Evolutionary conservation across 1,284 basidiomycete genomes (phyloP).

Genomic region (Pseudozyma pruni): DNA sequence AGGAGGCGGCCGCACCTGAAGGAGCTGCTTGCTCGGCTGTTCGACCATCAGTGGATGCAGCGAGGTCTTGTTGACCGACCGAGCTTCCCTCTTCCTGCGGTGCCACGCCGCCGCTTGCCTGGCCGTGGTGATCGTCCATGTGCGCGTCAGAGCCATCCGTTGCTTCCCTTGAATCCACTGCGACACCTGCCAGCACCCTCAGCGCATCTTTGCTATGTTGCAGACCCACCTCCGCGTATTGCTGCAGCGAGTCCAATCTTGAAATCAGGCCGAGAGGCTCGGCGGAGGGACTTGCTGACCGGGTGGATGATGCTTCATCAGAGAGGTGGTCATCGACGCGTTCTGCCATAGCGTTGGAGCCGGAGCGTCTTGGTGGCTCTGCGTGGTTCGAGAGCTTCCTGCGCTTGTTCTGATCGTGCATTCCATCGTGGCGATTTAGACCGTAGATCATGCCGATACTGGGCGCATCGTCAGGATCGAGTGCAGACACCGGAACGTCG

Average conservation of each 20-base stretch:
- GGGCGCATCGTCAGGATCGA: slow-evolving; percentile 39
- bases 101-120: neutral
- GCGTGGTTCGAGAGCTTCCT: slow-evolving; percentile 18
- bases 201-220: slow-evolving; percentile 50
- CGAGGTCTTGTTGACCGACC: neutral
- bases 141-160: slow-evolving; percentile 9
- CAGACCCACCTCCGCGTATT: slow-evolving; percentile 46
- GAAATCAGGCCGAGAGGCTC: slow-evolving; percentile 18
- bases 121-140: slow-evolving; percentile 1
- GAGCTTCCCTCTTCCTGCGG: neutral
- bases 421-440: slow-evolving; percentile 31
- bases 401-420: slow-evolving; percentile 15
- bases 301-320: slow-evolving; percentile 8
- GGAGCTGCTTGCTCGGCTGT: slow-evolving; percentile 12
- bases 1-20: neutral
- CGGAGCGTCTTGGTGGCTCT: neutral
- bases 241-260: slow-evolving; percentile 38
- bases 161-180: slow-evolving; percentile 31
- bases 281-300: slow-evolving; percentile 13
- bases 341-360: neutral
- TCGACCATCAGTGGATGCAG: neutral
- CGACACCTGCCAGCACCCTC: slow-evolving; percentile 47
- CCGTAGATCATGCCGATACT: slow-evolving; percentile 54
- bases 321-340: slow-evolving; percentile 5
- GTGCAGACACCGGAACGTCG: slow-evolving; percentile 45